Base-by-base conservation (phyloP, 169 alveolate genomes). In the Plasmodium chabaudi region DNA sequence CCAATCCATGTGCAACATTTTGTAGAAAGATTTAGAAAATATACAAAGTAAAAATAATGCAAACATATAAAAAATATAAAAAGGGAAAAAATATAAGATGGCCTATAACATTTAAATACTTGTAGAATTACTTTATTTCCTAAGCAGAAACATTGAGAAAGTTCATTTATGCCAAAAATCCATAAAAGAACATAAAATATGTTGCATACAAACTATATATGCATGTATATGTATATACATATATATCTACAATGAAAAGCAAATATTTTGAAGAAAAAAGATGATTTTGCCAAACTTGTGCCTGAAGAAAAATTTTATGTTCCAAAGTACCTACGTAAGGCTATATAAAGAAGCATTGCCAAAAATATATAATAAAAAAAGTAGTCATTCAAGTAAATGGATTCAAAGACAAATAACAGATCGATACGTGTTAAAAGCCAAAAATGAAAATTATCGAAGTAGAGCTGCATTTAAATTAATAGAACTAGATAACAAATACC, bases 401-500 rank as follows among this genome's bases (percentile, higher is more conserved):
- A 92, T 94, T 13, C 91, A 93, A 70, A 79, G 95, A 69, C 96
- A 94, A 64, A 94, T 94, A 60, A 92, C 94, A 19, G 96, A 94
- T 47, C 55, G 95, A 27, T 94, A 94, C 68, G 89, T 91, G 9
- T 27, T 87, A 39, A 92, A 92, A 79, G 94, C 94, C 27, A 93
- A 94, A 61, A 74, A 92, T 94, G 96, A 94, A 72, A 92, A 94
- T 72, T 94, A 94, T 88, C 89, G 96, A 92, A 94, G 96, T 91
- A 77, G 96, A 17, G 93, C 96, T 1, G 96, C 96, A 44, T 94
- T 92, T 70, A 94, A 94, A 65, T 87, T 94, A 46, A 91, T 89
- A 42, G 95, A 94, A 63, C 79, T 94, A 61, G 96, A 94, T 74
- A 94, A 94, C 68, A 91, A 92, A 55, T 94, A 67, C 63, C 69